Conservation (phyloP, 345 rosid species). For the Camelina sativa region DNA sequence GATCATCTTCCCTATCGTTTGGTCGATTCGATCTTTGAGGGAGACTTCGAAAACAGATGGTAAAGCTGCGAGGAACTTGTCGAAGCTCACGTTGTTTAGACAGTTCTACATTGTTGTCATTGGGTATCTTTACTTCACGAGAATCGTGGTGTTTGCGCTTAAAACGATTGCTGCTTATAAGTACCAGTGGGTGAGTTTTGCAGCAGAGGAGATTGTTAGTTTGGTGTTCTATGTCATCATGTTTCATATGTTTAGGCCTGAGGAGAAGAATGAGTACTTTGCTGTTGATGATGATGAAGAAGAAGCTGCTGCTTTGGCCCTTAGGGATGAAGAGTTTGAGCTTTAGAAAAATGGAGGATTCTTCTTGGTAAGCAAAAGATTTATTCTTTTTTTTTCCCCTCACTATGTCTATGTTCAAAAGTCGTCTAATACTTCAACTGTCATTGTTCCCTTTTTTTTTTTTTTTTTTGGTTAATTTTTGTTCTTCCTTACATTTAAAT, state of each 20-base stretch:
- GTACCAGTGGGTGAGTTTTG: conserved; percentile 95
- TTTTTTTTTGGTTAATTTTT: conserved; percentile 28
- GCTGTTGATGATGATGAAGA: conserved; percentile 89
- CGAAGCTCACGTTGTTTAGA: conserved; percentile 81
- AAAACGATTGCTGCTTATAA: conserved; percentile 86
- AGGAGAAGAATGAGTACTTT: conserved; percentile 89
- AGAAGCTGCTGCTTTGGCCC: conserved; percentile 84
- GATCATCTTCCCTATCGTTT: conserved; percentile 91
- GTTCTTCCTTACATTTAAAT: conserved; percentile 15
- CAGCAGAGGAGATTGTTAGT: conserved; percentile 88
- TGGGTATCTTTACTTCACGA: conserved; percentile 86
- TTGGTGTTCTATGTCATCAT: conserved; percentile 72
- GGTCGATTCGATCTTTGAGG: conserved; percentile 88
- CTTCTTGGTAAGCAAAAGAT: conserved; percentile 15
- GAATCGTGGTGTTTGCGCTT: conserved; percentile 88
- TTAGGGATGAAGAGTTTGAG: conserved; percentile 85
- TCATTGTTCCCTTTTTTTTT: conserved; percentile 2
- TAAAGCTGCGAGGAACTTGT: conserved; percentile 87
- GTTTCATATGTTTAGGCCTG: conserved; percentile 94
- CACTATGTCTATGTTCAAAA: conserved; percentile 20
- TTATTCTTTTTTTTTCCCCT: conserved; percentile 7
- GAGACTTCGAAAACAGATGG: conserved; percentile 95
- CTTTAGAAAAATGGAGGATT: conserved; percentile 48
- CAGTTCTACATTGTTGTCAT: conserved; percentile 91
- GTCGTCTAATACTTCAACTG: conserved; percentile 33